Percentiles rank a stretch among this genome's conserved stretches.
Conservation (phyloP, 345 rosid genomes). For the Populus pruinosa region DNA sequence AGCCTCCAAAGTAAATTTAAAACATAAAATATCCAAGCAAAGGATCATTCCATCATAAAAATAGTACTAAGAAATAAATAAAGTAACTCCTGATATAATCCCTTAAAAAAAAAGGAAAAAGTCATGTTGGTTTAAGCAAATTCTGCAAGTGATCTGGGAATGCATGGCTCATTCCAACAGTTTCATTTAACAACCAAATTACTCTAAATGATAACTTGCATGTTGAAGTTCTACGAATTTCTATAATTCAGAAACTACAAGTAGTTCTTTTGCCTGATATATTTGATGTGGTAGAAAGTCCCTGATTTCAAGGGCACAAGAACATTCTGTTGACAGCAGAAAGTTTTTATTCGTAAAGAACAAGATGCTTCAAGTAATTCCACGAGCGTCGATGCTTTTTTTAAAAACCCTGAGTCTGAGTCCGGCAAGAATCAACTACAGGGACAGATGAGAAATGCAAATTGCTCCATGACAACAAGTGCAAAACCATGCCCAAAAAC, state of each 20-base stretch:
- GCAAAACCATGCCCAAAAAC: background rate
- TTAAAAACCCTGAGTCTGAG: background rate
- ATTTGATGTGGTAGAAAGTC: background rate
- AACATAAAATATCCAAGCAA: background rate
- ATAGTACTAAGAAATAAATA: background rate
- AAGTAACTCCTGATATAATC: background rate
- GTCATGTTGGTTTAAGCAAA: background rate
- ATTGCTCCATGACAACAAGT: background rate
- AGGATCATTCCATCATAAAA: background rate
- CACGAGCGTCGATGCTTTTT: background rate
- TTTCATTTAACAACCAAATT: background rate
- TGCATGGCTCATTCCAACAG: background rate
- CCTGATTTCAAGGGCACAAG: background rate
- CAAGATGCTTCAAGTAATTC: background rate
- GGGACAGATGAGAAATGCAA: background rate
- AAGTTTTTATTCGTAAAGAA: background rate
- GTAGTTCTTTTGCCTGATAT: background rate
- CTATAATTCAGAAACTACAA: background rate
- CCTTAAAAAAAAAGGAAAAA: background rate
- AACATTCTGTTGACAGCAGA: background rate
- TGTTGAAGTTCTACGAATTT: background rate
- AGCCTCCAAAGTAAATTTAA: background rate
- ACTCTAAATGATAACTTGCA: background rate
- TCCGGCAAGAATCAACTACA: background rate
- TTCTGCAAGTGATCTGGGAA: background rate